Base-by-base conservation (phyloP, 345 rosid genomes). In the Excoecaria agallocha region DNA sequence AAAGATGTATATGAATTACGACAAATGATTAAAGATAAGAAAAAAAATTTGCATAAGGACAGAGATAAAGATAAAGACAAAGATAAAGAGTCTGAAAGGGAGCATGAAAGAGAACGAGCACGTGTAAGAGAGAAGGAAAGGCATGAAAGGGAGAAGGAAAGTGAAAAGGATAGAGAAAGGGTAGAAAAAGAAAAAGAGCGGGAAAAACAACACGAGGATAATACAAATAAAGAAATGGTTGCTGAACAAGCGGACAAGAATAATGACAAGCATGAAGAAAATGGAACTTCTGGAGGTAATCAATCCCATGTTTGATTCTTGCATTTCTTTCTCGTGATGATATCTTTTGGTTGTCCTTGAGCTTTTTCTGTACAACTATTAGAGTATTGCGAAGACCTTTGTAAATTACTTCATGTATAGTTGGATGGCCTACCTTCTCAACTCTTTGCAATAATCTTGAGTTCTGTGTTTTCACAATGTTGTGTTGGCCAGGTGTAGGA, bases 1-100 rank as follows among this genome's bases (percentile, higher is more conserved):
- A 95, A 93, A 82, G 91, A 93, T 87, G 93, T 93, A 8, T 70
- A 78, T 79, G 93, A 93, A 75, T 76, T 95, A 81, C 91, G 84
- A 63, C 88, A 89, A 67, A 86, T 95, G 79, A 86, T 93, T 51
- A 90, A 78, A 82, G 99, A 91, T n/a, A 93, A 79, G 76, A 91
- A 80, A 85, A 91, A 84, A 81, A 90, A 74, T 75, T 45, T 85
- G 65, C 87, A 79, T 55, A 83, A 72, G 76, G 93, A 91, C 35
- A 89, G 76, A 76, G 97, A 70, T 35, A 70, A 51, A 13, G 78
- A 69, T 0, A 78, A 17, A 13, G 65, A 64, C 3, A 78, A 38
- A 58, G 76, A 66, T 17, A 72, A 83, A 65, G 95, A 87, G 72
- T 60, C 68, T 55, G 93, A 85, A 57, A 78, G 72, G 80, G 97